Evolutionary conservation across 2,329 filamentous ascomycete genomes (phyloP), one percentile per base, ranked within the genome.

Genomic region (Alternaria longipes): DNA sequence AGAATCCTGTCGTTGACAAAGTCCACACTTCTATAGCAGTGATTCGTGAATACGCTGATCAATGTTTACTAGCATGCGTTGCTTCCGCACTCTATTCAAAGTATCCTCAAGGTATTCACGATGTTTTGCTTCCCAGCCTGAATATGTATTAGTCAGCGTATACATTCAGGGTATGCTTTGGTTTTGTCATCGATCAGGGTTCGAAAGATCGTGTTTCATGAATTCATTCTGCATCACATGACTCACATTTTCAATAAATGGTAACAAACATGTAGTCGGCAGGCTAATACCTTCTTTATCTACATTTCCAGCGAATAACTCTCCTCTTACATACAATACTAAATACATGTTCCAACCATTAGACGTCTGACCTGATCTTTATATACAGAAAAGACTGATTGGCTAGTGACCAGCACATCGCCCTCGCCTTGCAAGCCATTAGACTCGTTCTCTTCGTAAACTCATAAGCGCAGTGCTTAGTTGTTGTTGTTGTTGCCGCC

Each of bases 371-470:
- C 20, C 20, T 24, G 40, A 42, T 38, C 16, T 36, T 50, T 50
- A 50, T 50, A 22, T 60, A 60, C 53, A 60, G 44, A 46, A 16
- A 30, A 32, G 36, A 55, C 42, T 26, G 32, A 28, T 30, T 42
- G 51, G 36, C 52, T 47, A 47, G 46, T 55, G 55, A 52, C 59
- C 59, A 55, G 59, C 59, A 62, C 59, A 55, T 58, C 16, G 24
- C 50, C 53, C 24, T 53, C 44, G 30, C 14, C 18, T 30, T 34
- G 46, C 46, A 36, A 38, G 22, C 32, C 22, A n/a, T 40, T 12
- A 9, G 14, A 26, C 26, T 34, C 52, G n/a, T 54, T 40, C 12
- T 41, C 16, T 14, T 26, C n/a, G 11, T 41, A 5, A 26, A 52
- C 16, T 30, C 34, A 3, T 24, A 41, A 30, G 16, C 36, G 12